Conservation (phyloP, 2,329 filamentous ascomycete genomes). For the Aspergillus costaricaensis region DNA sequence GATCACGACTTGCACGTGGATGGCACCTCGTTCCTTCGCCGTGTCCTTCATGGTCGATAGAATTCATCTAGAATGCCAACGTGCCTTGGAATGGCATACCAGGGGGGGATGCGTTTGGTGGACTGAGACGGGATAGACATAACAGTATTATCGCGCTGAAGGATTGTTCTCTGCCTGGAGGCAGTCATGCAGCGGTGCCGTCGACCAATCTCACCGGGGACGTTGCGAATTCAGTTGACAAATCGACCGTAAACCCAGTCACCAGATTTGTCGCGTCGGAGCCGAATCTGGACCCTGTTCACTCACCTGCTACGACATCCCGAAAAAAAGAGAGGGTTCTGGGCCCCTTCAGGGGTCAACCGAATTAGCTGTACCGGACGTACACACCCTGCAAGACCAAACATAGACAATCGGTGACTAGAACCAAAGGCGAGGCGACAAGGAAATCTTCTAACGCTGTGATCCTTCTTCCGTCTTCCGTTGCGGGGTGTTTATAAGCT, state of each 20-base stretch:
- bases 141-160: background rate
- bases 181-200: background rate
- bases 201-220: background rate
- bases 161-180: background rate
- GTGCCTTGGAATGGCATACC: background rate
- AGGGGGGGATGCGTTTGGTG: background rate
- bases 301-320: conserved; percentile 7
- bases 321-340: conserved; percentile 1
- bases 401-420: background rate
- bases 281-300: conserved; percentile 14
- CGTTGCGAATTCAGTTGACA: background rate
- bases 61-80: background rate
- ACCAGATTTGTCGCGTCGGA: conserved; percentile 9
- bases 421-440: background rate
- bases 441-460: background rate
- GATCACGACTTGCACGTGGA: conserved; percentile 10
- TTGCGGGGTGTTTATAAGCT: background rate
- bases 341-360: conserved; percentile 7
- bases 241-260: conserved; percentile 12
- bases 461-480: conserved; percentile 1
- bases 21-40: background rate
- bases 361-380: conserved; percentile 3
- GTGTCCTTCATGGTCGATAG: background rate
- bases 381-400: background rate
- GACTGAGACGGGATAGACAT: background rate